Percentiles rank a stretch among this genome's conserved stretches.
These are phyloP conservation scores for Linnemannia hyalina DNA, from an alignment of 192 early-diverging fungal species.

Conservation along the genomic window DNA sequence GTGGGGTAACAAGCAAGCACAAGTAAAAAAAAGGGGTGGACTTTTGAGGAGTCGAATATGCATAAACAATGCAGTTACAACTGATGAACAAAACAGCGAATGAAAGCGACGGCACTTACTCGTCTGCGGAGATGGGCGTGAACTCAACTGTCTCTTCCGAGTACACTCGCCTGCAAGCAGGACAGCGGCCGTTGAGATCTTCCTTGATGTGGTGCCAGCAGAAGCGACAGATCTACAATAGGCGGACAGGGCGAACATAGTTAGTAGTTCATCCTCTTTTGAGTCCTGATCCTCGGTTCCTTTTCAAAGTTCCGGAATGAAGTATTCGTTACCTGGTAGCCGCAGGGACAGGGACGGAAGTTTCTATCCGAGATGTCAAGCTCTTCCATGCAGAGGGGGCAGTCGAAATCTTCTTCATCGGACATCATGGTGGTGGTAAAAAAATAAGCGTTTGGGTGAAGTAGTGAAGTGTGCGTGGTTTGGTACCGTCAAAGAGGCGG, in stretches of 20 bases:
- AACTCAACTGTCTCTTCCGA: slow-evolving; percentile 92
- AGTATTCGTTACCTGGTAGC: slow-evolving; percentile 85
- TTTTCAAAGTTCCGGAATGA: background rate
- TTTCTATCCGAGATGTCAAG: slow-evolving; percentile 96
- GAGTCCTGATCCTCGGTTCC: background rate
- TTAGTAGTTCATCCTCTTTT: background rate
- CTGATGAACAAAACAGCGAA: background rate
- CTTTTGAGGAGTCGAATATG: background rate
- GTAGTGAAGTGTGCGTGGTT: background rate
- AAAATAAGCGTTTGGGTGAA: background rate
- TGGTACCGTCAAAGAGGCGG: background rate
- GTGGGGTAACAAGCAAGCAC: slow-evolving; percentile 23
- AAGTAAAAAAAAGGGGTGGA: slow-evolving; percentile 4
- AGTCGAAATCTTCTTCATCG: slow-evolving; percentile 94
- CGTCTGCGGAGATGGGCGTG: slow-evolving; percentile 89
- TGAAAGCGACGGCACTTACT: slow-evolving; percentile 70
- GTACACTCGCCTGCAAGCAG: slow-evolving; percentile 93
- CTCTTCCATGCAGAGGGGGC: slow-evolving; percentile 99
- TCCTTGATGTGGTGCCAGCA: slow-evolving; percentile 99
- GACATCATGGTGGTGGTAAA: slow-evolving; percentile 57
- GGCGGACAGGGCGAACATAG: background rate
- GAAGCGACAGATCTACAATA: slow-evolving; percentile 93
- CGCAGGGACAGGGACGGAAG: slow-evolving; percentile 98
- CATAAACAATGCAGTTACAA: background rate
- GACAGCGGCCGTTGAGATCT: slow-evolving; percentile 92